These are phyloP conservation scores for Xanthoconium stramineum DNA, from an alignment of 768 basidiomycete species.

Conservation along the genomic window DNA sequence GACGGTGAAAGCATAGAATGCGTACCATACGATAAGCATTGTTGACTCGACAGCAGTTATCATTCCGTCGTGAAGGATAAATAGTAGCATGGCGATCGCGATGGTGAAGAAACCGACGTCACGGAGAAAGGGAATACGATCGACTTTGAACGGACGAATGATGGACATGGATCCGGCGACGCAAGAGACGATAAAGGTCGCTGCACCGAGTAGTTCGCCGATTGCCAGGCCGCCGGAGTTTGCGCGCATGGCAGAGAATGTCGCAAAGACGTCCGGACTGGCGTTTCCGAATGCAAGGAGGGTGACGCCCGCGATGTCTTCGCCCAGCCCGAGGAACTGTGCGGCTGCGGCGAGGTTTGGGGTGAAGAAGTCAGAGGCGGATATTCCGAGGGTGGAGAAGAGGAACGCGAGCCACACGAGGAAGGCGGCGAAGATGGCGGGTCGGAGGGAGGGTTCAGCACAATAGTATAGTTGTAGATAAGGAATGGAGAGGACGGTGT, in stretches of 20 bases:
- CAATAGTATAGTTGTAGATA: slow-evolving; percentile 77
- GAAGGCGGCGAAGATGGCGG: slow-evolving; percentile 59
- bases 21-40: slow-evolving; percentile 68
- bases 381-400: slow-evolving; percentile 93
- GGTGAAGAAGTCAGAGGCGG: slow-evolving; percentile 95
- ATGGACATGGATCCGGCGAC: slow-evolving; percentile 98
- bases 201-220: slow-evolving; percentile 93
- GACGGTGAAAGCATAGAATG: slow-evolving; percentile 73
- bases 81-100: slow-evolving; percentile 72
- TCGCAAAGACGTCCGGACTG: slow-evolving; percentile 94
- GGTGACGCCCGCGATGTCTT: slow-evolving; percentile 94
- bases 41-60: slow-evolving; percentile 71
- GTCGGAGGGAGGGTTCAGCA: slow-evolving; percentile 49
- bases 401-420: slow-evolving; percentile 84
- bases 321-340: slow-evolving; percentile 78
- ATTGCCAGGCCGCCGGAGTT: slow-evolving; percentile 87
- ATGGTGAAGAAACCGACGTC: slow-evolving; percentile 94
- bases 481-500: slow-evolving; percentile 66
- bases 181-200: slow-evolving; percentile 92
- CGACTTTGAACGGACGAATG: slow-evolving; percentile 90
- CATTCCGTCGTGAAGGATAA: slow-evolving; percentile 72
- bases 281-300: slow-evolving; percentile 97
- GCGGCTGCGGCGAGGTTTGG: slow-evolving; percentile 93
- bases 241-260: slow-evolving; percentile 87
- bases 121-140: slow-evolving; percentile 77